Conservation (phyloP, 1,284 basidiomycete species). For the Kwoniella shivajii region DNA sequence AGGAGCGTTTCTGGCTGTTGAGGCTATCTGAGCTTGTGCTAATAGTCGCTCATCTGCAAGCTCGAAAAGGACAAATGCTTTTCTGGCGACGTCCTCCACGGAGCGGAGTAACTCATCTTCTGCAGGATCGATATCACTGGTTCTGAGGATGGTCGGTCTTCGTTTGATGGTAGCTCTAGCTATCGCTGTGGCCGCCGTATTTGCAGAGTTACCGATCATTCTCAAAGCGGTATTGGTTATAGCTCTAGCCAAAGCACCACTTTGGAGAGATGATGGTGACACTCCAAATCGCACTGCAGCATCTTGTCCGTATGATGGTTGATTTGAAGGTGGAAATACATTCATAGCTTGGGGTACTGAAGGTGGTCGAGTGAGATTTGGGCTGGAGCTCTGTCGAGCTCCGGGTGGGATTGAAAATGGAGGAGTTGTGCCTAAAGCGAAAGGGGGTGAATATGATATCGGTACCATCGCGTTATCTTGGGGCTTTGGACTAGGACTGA, state of each 20-base stretch:
- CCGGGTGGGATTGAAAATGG: conserved; percentile 50
- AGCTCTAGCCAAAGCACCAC: conserved; percentile 78
- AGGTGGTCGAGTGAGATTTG: conserved; percentile 32
- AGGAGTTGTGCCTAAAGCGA: conserved; percentile 53
- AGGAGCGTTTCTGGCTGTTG: conserved; percentile 6
- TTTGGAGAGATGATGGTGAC: conserved; percentile 44
- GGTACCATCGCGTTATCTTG: conserved; percentile 26
- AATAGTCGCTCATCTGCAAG: conserved; percentile 92
- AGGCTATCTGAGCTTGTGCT: conserved; percentile 53
- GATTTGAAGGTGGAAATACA: conserved; percentile 37
- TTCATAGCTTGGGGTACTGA: conserved; percentile 41
- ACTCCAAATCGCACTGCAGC: conserved; percentile 29
- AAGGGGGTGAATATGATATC: conserved; percentile 54
- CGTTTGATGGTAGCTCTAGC: conserved; percentile 45
- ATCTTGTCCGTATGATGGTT: conserved; percentile 26
- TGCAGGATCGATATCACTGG: conserved; percentile 62
- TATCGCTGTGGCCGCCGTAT: conserved; percentile 43
- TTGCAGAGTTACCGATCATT: conserved; percentile 70
- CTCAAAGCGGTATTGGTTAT: conserved; percentile 87
- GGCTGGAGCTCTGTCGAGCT: conserved; percentile 19
- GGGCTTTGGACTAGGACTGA: conserved; percentile 16
- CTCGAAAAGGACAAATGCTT: conserved; percentile 87
- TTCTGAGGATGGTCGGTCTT: conserved; percentile 39
- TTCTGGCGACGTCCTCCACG: conserved; percentile 89
- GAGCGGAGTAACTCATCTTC: conserved; percentile 75